Conservation (phyloP, 2,329 filamentous ascomycete species). For the Nemania sp. region DNA sequence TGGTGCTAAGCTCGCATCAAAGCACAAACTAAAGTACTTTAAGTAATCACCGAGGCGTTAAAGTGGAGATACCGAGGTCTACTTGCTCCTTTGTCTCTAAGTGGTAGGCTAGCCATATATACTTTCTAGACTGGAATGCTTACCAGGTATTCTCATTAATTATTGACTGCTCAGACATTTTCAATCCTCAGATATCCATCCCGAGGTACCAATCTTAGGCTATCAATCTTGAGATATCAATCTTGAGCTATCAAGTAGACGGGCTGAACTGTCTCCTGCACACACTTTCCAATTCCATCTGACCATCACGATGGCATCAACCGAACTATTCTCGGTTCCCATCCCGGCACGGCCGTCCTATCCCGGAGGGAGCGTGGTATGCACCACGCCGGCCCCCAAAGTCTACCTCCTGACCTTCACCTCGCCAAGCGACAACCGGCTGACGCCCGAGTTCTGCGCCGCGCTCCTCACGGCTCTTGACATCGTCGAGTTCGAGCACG, state of each 20-base stretch:
- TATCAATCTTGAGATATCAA: background rate
- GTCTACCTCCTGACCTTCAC: constrained; percentile 76
- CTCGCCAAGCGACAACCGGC: constrained; percentile 75
- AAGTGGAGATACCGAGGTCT: background rate
- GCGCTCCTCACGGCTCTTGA: constrained; percentile 74
- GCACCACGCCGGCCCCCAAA: constrained; percentile 61
- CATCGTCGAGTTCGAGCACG: constrained; percentile 69
- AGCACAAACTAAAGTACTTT: too few species aligned
- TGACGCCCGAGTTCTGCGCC: constrained; percentile 69
- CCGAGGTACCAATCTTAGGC: background rate
- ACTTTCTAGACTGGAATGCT: too few species aligned
- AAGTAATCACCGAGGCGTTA: background rate
- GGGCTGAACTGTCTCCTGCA: background rate
- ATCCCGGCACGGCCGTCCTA: constrained; percentile 51
- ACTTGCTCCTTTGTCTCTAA: background rate
- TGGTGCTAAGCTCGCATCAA: too few species aligned
- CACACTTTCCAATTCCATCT: background rate
- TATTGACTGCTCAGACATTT: too few species aligned
- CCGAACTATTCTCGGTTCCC: constrained; percentile 63
- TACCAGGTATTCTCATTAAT: too few species aligned
- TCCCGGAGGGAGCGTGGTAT: constrained; percentile 62
- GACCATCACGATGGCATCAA: constrained; percentile 34
- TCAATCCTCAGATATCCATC: background rate
- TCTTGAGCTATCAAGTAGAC: background rate
- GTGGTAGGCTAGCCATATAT: background rate